These are phyloP conservation scores for Peribolospora kevripleyi DNA, from an alignment of 768 basidiomycete genomes.

Conservation along the genomic window DNA sequence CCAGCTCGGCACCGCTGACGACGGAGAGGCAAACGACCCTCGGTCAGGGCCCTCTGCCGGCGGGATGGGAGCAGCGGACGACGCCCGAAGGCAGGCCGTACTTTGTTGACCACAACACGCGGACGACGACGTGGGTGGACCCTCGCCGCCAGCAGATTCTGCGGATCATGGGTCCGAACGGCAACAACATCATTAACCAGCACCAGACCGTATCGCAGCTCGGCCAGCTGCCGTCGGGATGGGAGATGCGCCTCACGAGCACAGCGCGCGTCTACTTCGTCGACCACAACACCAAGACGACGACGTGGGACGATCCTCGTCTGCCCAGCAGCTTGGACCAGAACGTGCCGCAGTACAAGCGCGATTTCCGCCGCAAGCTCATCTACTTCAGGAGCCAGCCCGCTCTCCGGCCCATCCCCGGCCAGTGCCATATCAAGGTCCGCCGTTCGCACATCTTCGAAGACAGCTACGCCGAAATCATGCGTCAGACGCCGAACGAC, in stretches of 20 bases:
- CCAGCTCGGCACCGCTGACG: conserved; percentile 18
- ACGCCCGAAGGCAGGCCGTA: conserved; percentile 96
- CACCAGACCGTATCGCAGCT: conserved; percentile 91
- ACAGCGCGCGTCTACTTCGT: conserved; percentile 98
- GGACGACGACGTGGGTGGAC: conserved; percentile 99
- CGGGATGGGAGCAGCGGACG: conserved; percentile 97
- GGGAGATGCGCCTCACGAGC: conserved; percentile 98
- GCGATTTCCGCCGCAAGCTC: conserved; percentile 94
- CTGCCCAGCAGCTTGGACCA: conserved; percentile 81
- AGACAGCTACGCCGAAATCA: conserved; percentile 97
- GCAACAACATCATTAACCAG: conserved; percentile 64
- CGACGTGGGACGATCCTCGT: conserved; percentile 98
- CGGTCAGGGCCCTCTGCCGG: conserved; percentile 66
- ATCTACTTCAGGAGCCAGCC: conserved; percentile 99
- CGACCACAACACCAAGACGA: conserved; percentile 95
- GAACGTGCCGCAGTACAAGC: conserved; percentile 98
- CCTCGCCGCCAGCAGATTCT: conserved; percentile 89
- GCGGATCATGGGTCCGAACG: conserved; percentile 84
- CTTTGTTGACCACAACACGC: conserved; percentile 97
- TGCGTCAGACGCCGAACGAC: conserved; percentile 95
- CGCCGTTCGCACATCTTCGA: conserved; percentile 96
- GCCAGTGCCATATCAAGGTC: conserved; percentile 98
- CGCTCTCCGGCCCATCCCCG: conserved; percentile 89
- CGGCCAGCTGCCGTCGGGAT: conserved; percentile 86
- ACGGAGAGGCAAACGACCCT: conserved; percentile 31